These are phyloP conservation scores for Ocimum tenuiflorum DNA, from an alignment of 257 asterid genomes.

Conservation along the genomic window DNA sequence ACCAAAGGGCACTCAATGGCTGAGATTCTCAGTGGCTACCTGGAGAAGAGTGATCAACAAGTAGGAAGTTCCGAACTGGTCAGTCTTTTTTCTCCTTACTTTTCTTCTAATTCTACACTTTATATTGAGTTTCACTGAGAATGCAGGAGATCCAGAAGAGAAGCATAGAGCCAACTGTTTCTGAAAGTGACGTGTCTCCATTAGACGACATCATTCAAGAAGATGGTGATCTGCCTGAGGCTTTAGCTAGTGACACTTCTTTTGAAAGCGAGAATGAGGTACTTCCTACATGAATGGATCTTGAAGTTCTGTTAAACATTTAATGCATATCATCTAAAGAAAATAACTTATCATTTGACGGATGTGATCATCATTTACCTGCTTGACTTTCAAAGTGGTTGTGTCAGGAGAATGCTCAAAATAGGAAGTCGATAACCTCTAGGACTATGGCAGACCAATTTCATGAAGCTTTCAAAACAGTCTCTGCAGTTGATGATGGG, in stretches of 20 bases:
- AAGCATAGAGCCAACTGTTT: slow-evolving; percentile 20
- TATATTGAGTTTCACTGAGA: background rate
- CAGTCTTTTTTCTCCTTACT: slow-evolving; percentile 20
- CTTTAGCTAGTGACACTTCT: slow-evolving; percentile 33
- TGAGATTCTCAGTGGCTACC: slow-evolving; percentile 54
- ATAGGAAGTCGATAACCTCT: slow-evolving; percentile 27
- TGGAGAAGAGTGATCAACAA: slow-evolving; percentile 31
- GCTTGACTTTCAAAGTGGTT: slow-evolving; percentile 17
- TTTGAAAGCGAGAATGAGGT: slow-evolving; percentile 53
- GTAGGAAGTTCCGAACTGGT: slow-evolving; percentile 46
- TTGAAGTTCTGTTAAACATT: slow-evolving; percentile 12
- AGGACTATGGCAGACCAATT: slow-evolving; percentile 70
- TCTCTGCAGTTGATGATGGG: slow-evolving; percentile 26
- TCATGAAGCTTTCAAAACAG: slow-evolving; percentile 61
- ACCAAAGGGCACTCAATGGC: slow-evolving; percentile 51
- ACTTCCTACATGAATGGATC: slow-evolving; percentile 19
- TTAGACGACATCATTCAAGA: slow-evolving; percentile 35
- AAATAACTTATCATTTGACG: slow-evolving; percentile 5
- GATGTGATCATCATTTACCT: slow-evolving; percentile 6
- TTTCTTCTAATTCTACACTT: background rate
- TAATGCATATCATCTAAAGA: background rate
- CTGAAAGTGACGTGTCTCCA: slow-evolving; percentile 22
- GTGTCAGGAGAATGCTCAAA: slow-evolving; percentile 48
- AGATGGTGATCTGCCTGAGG: slow-evolving; percentile 41
- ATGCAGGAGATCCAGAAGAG: slow-evolving; percentile 30